phyloP scores from a whole-genome alignment of 495 filamentous ascomycete genomes.

The Rostrohypoxylon terebratum region DNA sequence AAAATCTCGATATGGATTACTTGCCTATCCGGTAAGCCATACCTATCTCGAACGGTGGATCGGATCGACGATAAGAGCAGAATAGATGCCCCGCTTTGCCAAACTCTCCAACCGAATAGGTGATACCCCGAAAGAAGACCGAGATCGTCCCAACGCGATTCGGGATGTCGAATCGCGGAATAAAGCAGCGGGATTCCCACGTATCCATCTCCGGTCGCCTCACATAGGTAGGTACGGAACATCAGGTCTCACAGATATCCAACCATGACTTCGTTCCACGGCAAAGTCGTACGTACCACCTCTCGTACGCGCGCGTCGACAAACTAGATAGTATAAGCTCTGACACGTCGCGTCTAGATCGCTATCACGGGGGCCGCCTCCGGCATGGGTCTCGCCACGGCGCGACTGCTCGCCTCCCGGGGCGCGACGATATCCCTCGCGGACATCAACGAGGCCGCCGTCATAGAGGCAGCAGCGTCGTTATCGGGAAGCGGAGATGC shows the following conservation, averaged over 20 bases:
- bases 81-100: background rate
- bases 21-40: background rate
- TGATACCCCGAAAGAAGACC: background rate
- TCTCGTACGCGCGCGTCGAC: background rate
- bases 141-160: background rate
- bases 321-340: background rate
- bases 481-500: background rate
- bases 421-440: background rate
- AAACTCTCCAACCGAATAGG: background rate
- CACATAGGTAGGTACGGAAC: background rate
- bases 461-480: background rate
- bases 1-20: background rate
- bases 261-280: background rate
- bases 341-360: background rate
- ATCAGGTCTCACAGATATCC: background rate
- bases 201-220: background rate
- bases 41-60: background rate
- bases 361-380: background rate
- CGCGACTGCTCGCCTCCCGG: background rate
- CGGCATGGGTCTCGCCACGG: background rate
- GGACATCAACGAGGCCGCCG: background rate
- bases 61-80: background rate
- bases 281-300: background rate
- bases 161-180: background rate
- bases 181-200: background rate